Evolutionary conservation across 306 rosid species (phyloP).

Genomic region (Quillaja saponaria): DNA sequence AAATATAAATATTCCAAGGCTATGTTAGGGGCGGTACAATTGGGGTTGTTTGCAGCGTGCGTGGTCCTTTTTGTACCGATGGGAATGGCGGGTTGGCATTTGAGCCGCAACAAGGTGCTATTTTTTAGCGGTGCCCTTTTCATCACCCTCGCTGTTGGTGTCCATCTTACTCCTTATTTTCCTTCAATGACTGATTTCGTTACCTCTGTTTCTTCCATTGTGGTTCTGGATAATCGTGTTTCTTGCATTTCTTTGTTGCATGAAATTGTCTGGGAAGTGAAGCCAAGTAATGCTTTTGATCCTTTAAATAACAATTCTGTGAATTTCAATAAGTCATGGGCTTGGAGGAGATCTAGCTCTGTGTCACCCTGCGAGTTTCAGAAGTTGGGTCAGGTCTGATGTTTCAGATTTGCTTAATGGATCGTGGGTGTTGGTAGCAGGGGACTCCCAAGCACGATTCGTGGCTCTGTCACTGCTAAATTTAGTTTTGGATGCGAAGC

Average conservation of each 20-base stretch:
- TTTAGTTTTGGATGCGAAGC: conserved; percentile 57
- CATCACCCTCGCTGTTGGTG: conserved; percentile 90
- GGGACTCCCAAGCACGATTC: conserved; percentile 84
- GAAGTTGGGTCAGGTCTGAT: conserved; percentile 46
- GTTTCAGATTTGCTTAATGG: conserved; percentile 83
- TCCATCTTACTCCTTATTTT: conserved; percentile 86
- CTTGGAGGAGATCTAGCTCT: conserved; percentile 52
- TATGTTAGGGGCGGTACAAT: conserved; percentile 76
- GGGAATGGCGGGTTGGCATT: conserved; percentile 97
- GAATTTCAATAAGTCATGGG: conserved; percentile 60
- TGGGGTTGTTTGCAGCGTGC: conserved; percentile 81
- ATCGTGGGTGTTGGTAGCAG: conserved; percentile 84
- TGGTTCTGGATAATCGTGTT: conserved; percentile 63
- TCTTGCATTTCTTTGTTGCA: conserved; percentile 74
- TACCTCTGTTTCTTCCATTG: conserved; percentile 64
- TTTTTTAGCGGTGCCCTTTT: conserved; percentile 92
- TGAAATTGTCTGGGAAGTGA: conserved; percentile 67
- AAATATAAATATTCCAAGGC: not conserved
- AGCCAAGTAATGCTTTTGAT: conserved; percentile 36
- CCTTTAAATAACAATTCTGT: conserved; percentile 48
- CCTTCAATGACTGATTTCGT: conserved; percentile 73
- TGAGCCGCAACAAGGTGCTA: conserved; percentile 90
- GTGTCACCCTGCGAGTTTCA: conserved; percentile 63
- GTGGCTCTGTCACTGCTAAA: conserved; percentile 53
- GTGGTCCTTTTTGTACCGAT: conserved; percentile 88